Evolutionary conservation across 2,329 filamentous ascomycete genomes (phyloP).

Genomic region (Fonsecaea nubica): DNA sequence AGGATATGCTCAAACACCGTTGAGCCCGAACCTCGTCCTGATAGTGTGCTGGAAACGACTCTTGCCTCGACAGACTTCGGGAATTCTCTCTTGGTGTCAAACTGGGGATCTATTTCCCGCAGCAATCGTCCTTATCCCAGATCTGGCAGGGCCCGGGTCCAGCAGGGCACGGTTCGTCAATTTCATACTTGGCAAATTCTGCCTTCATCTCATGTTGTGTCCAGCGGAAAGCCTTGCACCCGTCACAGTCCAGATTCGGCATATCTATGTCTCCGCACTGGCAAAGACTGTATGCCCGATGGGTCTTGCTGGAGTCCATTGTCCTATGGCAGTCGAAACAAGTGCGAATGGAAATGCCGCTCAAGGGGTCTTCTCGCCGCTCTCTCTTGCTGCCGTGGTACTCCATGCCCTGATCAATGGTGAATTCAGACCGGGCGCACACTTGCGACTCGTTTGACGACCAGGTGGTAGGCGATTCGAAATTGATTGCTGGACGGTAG

Average conservation of each 20-base stretch:
- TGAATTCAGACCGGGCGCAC: background rate
- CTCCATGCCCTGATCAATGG: background rate
- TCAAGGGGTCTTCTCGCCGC: background rate
- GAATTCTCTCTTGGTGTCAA: background rate
- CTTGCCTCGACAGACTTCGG: background rate
- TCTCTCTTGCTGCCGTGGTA: background rate
- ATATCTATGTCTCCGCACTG: background rate
- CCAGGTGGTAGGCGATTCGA: background rate
- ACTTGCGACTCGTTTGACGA: background rate
- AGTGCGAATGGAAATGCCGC: background rate
- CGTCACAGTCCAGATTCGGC: background rate
- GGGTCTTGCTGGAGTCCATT: background rate
- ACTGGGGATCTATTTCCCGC: background rate
- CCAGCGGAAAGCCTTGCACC: constrained; percentile 8
- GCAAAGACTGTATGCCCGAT: background rate
- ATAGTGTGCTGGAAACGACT: background rate
- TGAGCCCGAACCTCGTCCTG: background rate
- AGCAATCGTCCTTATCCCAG: background rate
- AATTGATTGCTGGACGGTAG: constrained; percentile 1
- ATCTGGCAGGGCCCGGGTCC: background rate
- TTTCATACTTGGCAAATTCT: background rate
- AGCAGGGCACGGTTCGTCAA: background rate
- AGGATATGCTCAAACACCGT: constrained; percentile 70
- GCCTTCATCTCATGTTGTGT: background rate
- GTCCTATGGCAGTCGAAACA: constrained; percentile 9